Conservation (phyloP, 2,329 filamentous ascomycete genomes). For the Nemania bipapillata region DNA sequence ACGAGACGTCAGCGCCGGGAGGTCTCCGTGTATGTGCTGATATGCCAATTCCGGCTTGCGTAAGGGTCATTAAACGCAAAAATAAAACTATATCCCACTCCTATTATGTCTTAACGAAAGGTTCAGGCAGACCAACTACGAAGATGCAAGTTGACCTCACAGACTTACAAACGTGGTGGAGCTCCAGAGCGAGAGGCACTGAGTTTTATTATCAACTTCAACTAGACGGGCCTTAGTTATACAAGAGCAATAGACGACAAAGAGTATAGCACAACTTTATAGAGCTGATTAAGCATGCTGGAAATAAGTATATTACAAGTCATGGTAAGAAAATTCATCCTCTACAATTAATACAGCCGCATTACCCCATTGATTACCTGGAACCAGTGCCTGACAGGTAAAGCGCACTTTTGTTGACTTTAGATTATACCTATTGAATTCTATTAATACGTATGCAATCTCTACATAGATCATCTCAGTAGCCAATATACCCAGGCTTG, state of each 20-base stretch:
- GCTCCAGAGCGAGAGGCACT: not conserved
- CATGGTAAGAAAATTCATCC: not conserved
- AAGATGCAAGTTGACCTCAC: not conserved
- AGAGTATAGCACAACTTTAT: not conserved
- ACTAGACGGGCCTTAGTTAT: not conserved
- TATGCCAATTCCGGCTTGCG: conserved; percentile 17
- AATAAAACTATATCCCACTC: conserved; percentile 17
- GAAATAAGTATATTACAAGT: not conserved
- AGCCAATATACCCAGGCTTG: not conserved
- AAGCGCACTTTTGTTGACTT: not conserved
- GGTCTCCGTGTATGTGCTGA: conserved; percentile 13
- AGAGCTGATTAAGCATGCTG: not conserved
- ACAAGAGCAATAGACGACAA: not conserved
- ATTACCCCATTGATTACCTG: not conserved
- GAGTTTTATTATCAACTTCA: not conserved
- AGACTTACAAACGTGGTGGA: not conserved
- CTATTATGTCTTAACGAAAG: not conserved
- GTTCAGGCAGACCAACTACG: not conserved
- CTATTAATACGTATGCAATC: not conserved
- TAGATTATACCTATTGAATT: not conserved
- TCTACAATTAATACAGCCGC: not conserved
- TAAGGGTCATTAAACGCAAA: conserved; percentile 8
- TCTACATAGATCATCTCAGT: not conserved
- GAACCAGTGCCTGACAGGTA: not conserved
- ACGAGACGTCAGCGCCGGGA: conserved; percentile 4